Conservation (phyloP, 495 filamentous ascomycete genomes). For the Penicillium riverlandense region DNA sequence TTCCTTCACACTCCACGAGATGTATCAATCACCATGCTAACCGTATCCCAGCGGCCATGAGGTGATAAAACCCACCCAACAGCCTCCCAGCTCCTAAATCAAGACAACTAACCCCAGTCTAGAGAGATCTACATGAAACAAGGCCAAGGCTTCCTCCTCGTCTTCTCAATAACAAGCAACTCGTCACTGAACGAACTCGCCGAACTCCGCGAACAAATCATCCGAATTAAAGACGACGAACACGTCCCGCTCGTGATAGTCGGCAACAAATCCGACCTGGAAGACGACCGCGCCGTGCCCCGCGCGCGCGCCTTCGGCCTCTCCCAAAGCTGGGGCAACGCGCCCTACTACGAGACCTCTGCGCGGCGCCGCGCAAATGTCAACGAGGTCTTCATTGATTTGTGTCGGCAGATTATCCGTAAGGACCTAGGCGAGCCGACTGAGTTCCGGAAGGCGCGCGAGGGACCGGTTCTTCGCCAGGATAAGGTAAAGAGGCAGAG, state of each 20-base stretch:
- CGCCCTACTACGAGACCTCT: conserved; percentile 92
- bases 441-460: conserved; percentile 22
- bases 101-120: conserved; percentile 9
- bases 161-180: conserved; percentile 91
- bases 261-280: conserved; percentile 94
- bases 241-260: conserved; percentile 91
- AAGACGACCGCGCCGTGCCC: conserved; percentile 81
- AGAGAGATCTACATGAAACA: conserved; percentile 96
- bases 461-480: conserved; percentile 23
- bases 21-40: conserved; percentile 16
- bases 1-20: too few relatives aligned
- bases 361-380: conserved; percentile 83
- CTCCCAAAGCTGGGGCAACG: conserved; percentile 80
- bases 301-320: conserved; percentile 78
- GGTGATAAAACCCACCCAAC: conserved; percentile 37
- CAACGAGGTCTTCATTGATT: conserved; percentile 89
- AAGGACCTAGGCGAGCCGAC: conserved; percentile 49
- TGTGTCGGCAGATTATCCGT: conserved; percentile 85
- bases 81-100: not conserved
- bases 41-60: conserved; percentile 54
- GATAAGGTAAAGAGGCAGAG: conserved; percentile 25
- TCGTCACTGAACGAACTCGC: conserved; percentile 80
- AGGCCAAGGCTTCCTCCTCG: conserved; percentile 93
- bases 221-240: conserved; percentile 93
- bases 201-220: conserved; percentile 89